Base-by-base conservation (phyloP, 176 grass and related monocot species). In the Oryza meyeriana region DNA sequence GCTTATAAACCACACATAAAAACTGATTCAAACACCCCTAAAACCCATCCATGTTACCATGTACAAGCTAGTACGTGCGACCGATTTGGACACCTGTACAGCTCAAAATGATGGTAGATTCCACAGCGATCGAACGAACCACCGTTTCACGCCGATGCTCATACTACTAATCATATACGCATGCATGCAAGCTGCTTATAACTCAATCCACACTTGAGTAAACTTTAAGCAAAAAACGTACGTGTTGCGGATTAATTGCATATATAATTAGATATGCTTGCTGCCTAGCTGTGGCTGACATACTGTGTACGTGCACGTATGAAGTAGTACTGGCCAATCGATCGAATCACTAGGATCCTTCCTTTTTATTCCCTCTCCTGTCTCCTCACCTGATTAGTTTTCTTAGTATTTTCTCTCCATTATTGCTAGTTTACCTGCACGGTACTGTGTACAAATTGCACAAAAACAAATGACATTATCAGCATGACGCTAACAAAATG, bases 151-250 rank as follows among this genome's bases (percentile, higher is more conserved):
- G 66, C 79, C 79, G 33, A n/a, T 55, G 38, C 67, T 72, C 39
- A 72, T 16, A 66, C 59, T 73, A 68, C 45, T 73, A 68, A 89
- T 81, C 66, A 78, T 77, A 27, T 17, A 28, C 45, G 67, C 38
- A 29, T 64, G 86, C 76, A 18, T 73, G 69, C 63, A 44, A 62
- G 52, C 79, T 71, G 55, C 55, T 80, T 52, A 55, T 79, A 36
- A 48, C 82, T 77, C 38, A 42, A 84, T 76, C 82, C 82, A n/a
- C 41, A 63, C 28, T 85, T 31, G 74, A 83, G 88, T 90, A 61
- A 90, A 68, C 79, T 86, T 50, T 9, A 90, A 86, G 74, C 66
- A 61, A 74, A 79, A 85, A 82, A 28, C 79, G 61, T 90, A n/a
- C n/a, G 88, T 72, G 61, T 5, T 20, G 17, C 50, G 20, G 50